These are phyloP conservation scores for Tulasnella sp. DNA, from an alignment of 768 basidiomycete species.

Conservation along the genomic window DNA sequence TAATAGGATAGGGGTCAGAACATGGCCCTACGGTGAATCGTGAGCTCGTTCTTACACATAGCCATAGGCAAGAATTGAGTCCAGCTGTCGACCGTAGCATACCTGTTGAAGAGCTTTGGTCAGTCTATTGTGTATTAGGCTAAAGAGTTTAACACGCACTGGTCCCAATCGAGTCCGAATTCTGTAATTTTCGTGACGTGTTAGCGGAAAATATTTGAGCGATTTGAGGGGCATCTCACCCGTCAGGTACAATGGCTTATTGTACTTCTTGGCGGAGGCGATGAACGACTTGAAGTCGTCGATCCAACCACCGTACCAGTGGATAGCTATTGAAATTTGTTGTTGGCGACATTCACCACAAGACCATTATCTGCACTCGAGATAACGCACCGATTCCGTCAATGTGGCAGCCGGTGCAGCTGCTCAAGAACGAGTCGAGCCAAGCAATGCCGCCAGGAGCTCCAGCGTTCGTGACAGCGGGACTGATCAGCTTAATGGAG, in stretches of 20 bases:
- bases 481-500: background rate
- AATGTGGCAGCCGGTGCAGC: background rate
- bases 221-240: background rate
- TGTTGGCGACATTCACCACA: background rate
- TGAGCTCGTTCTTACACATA: background rate
- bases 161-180: slow-evolving; percentile 12
- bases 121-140: background rate
- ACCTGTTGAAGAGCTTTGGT: background rate
- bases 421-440: background rate
- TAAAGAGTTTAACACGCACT: background rate
- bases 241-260: slow-evolving; percentile 6
- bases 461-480: slow-evolving; percentile 2
- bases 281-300: slow-evolving; percentile 9
- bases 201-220: background rate
- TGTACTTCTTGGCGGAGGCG: slow-evolving; percentile 11
- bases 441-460: slow-evolving; percentile 1
- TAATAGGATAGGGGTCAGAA: background rate
- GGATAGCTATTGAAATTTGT: background rate
- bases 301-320: slow-evolving; percentile 16
- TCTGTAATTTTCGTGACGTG: background rate
- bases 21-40: too few species aligned
- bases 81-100: slow-evolving; percentile 8
- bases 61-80: slow-evolving; percentile 10
- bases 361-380: background rate
- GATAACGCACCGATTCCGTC: background rate